phyloP scores from a whole-genome alignment of 495 filamentous ascomycete genomes.

The Annulohypoxylon moriforme region DNA sequence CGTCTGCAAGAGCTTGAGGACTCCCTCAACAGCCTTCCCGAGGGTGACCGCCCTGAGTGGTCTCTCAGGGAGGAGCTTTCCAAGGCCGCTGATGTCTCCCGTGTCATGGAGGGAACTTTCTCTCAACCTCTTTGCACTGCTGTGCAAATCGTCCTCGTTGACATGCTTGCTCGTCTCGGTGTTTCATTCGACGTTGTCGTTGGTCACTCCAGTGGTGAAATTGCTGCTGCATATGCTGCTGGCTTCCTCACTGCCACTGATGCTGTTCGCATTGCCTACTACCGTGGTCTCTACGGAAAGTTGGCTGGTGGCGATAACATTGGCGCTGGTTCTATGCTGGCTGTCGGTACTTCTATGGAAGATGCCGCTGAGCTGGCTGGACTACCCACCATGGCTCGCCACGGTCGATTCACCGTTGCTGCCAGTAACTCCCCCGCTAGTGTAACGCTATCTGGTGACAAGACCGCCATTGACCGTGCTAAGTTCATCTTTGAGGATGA shows the following conservation, averaged over 20 bases:
- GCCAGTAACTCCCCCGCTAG: constrained; percentile 7
- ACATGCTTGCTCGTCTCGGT: constrained; percentile 58
- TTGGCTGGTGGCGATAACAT: constrained; percentile 34
- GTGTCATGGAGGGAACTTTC: constrained; percentile 34
- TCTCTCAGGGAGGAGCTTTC: constrained; percentile 27
- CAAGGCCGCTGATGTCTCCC: constrained; percentile 24
- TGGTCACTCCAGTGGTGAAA: constrained; percentile 66
- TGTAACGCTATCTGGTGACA: constrained; percentile 7
- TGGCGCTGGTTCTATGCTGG: constrained; percentile 64
- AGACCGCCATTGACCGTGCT: constrained; percentile 20
- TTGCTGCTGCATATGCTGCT: constrained; percentile 58
- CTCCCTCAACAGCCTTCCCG: constrained; percentile 2
- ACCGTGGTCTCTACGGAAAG: constrained; percentile 53
- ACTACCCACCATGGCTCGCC: constrained; percentile 2
- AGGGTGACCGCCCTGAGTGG: constrained; percentile 24
- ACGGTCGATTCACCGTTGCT: constrained; percentile 9
- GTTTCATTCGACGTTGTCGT: constrained; percentile 53
- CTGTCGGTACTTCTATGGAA: constrained; percentile 56
- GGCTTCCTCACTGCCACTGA: constrained; percentile 47
- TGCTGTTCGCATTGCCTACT: constrained; percentile 64
- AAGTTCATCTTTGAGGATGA: constrained; percentile 57
- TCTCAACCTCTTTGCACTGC: constrained; percentile 56
- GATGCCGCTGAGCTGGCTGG: constrained; percentile 55
- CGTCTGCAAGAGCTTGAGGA: constrained; percentile 25
- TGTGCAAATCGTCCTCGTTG: constrained; percentile 58